These are phyloP conservation scores for Camillea tinctor DNA, from an alignment of 2,329 filamentous ascomycete genomes.

Conservation along the genomic window DNA sequence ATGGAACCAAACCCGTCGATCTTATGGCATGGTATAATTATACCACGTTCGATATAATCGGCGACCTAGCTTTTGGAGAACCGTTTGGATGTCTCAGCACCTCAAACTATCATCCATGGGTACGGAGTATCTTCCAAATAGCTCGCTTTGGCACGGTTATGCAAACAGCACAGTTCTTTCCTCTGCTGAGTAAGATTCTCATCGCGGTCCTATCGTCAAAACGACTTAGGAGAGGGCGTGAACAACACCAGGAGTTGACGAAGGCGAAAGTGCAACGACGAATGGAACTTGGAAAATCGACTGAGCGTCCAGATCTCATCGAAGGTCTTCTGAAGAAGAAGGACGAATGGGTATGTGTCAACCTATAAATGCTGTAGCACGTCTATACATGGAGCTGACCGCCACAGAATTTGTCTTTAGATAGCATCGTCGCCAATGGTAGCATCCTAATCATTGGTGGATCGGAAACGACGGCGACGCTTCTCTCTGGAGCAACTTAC, in stretches of 20 bases:
- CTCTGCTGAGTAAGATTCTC: neutral
- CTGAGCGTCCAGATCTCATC: slow-evolving; percentile 30
- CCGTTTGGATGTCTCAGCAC: slow-evolving; percentile 38
- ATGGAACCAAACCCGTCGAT: slow-evolving; percentile 25
- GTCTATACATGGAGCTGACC: neutral
- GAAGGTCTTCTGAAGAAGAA: slow-evolving; percentile 32
- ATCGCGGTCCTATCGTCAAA: slow-evolving; percentile 1
- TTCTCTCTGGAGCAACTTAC: slow-evolving; percentile 29
- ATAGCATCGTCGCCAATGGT: slow-evolving; percentile 27
- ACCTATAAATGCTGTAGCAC: neutral
- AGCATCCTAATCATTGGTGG: slow-evolving; percentile 30
- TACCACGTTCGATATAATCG: slow-evolving; percentile 31
- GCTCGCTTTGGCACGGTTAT: slow-evolving; percentile 25
- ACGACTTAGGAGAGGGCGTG: neutral
- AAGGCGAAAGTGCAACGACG: slow-evolving; percentile 6
- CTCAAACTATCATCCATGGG: slow-evolving; percentile 34
- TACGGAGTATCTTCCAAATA: slow-evolving; percentile 31
- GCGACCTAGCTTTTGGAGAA: slow-evolving; percentile 40
- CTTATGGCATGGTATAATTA: slow-evolving; percentile 40
- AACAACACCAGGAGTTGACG: neutral
- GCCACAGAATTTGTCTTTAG: slow-evolving; percentile 25
- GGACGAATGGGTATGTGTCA: slow-evolving; percentile 28
- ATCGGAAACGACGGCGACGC: slow-evolving; percentile 32
- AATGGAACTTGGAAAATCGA: slow-evolving; percentile 18
- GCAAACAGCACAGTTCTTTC: neutral